Conservation (phyloP, 75 land plant species). For the Adiantum capillusveneris region DNA sequence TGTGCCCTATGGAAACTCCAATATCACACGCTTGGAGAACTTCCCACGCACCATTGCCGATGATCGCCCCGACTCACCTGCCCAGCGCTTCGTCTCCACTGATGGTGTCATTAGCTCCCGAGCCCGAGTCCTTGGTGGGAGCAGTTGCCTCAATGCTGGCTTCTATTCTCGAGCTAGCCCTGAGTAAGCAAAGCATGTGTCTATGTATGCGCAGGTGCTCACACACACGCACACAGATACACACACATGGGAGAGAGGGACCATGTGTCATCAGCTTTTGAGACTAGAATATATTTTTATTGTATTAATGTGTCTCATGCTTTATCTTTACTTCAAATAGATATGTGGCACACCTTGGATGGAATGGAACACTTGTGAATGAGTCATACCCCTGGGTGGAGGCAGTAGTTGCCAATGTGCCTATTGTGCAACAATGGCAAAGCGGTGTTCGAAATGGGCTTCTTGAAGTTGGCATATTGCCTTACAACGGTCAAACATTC, state of each 20-base stretch:
- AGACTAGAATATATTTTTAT: too few relatives aligned
- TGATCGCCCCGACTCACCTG: conserved; percentile 39
- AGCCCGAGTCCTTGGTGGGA: conserved; percentile 77
- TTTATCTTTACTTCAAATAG: too few relatives aligned
- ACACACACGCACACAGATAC: too few relatives aligned
- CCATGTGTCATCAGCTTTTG: too few relatives aligned
- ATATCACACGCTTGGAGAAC: conserved; percentile 39
- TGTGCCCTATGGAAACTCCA: conserved; percentile 54
- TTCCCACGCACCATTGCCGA: conserved; percentile 48
- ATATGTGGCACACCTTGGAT: conserved; percentile 21
- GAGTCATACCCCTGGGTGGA: conserved; percentile 73
- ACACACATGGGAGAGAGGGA: too few relatives aligned
- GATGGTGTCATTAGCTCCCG: conserved; percentile 74
- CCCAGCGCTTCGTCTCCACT: conserved; percentile 62
- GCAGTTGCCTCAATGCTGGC: conserved; percentile 74
- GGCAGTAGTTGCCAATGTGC: conserved; percentile 46
- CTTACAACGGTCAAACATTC: conserved; percentile 68
- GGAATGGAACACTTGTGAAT: conserved; percentile 63
- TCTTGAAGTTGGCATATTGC: conserved; percentile 58
- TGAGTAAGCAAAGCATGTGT: conserved; percentile 14
- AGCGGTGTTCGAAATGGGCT: conserved; percentile 44
- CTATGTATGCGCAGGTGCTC: too few relatives aligned
- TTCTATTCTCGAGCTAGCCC: conserved; percentile 71
- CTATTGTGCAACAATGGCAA: conserved; percentile 46
- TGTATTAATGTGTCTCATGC: too few relatives aligned